These are phyloP conservation scores for Candida labiduridarum DNA, from an alignment of 1,139 yeast genomes.

Conservation along the genomic window DNA sequence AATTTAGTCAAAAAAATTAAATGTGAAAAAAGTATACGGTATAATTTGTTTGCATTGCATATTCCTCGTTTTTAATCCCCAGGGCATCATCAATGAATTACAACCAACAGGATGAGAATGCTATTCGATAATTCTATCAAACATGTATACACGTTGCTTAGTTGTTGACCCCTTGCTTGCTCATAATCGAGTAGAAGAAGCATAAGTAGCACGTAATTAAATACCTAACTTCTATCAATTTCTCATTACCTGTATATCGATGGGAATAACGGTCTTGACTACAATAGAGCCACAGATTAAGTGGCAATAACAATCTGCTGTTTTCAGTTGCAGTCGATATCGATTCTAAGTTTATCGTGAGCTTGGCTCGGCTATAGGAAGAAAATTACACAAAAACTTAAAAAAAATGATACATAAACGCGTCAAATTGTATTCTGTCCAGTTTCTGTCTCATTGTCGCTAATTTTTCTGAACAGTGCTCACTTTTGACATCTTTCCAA, in stretches of 20 bases:
- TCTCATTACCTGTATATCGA: no score
- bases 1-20: neutral
- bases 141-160: neutral
- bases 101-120: conserved; percentile 64
- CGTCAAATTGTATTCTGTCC: neutral
- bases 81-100: conserved; percentile 76
- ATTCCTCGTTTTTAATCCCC: conserved; percentile 39
- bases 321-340: no score
- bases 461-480: neutral
- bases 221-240: no score
- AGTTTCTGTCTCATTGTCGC: neutral
- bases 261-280: no score
- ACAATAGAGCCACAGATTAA: no score
- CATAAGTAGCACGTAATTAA: neutral
- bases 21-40: neutral
- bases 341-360: no score
- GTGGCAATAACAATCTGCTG: no score
- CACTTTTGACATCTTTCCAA: neutral
- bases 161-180: no score
- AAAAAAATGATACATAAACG: conserved; percentile 2
- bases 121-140: neutral
- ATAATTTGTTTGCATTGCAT: no score
- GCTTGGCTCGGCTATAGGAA: conserved; percentile 22
- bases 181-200: no score
- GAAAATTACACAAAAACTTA: conserved; percentile 30